These are phyloP conservation scores for Hypomontagnella submonticulosa DNA, from an alignment of 495 filamentous ascomycete genomes.

Conservation along the genomic window DNA sequence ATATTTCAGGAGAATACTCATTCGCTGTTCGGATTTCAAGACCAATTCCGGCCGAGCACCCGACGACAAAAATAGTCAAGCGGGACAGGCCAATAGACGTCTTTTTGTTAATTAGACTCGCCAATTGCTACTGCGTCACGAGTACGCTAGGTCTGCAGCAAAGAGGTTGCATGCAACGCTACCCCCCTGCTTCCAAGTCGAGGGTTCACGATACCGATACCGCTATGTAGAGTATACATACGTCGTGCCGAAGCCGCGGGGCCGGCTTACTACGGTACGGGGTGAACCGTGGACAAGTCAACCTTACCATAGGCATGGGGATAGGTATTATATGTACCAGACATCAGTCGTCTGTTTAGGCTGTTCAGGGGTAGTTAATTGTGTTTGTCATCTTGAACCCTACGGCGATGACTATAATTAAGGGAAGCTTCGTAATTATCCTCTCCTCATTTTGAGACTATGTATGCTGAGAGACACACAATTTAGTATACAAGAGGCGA, in stretches of 20 bases:
- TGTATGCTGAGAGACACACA: too few species aligned
- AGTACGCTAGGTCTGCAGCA: conserved; percentile 28
- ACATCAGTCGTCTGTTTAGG: conserved; percentile 13
- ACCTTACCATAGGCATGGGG: conserved; percentile 1
- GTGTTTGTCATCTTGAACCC: not conserved
- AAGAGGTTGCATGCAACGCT: conserved; percentile 30
- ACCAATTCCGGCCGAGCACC: conserved; percentile 31
- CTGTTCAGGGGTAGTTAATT: not conserved
- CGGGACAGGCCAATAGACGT: conserved; percentile 13
- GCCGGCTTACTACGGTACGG: conserved; percentile 3
- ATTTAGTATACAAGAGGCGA: too few species aligned
- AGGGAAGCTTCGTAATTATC: too few species aligned
- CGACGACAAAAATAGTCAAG: conserved; percentile 39
- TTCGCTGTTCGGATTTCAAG: conserved; percentile 19
- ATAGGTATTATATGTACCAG: conserved; percentile 1
- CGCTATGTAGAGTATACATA: not conserved
- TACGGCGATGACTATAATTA: too few species aligned
- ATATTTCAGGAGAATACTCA: conserved; percentile 15
- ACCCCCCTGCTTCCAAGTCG: conserved; percentile 16
- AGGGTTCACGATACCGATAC: conserved; percentile 24
- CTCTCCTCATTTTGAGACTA: too few species aligned
- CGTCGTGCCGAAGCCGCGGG: not conserved
- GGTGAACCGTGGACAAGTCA: not conserved
- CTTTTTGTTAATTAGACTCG: conserved; percentile 19
- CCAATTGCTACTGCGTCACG: conserved; percentile 28